Percentiles rank a stretch among this genome's conserved stretches.
phyloP scores from a whole-genome alignment of 2,329 filamentous ascomycete species.

The Colletotrichum destructivum region DNA sequence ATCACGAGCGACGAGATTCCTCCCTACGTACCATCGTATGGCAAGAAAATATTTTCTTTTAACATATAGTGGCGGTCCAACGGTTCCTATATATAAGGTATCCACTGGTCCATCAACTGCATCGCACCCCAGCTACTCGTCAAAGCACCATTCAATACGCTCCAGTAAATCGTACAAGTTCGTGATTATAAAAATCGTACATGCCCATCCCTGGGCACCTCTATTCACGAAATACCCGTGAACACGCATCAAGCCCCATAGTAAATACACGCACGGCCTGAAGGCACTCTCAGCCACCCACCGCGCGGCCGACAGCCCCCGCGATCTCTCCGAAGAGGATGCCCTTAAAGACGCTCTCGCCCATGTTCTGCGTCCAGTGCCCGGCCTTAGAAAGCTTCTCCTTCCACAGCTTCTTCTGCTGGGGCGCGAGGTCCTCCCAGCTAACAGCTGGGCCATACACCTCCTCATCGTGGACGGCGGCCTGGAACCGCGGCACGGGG shows the following conservation, averaged over 20 bases:
- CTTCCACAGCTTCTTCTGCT: slow-evolving; percentile 79
- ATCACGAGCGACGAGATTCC: too few relatives aligned
- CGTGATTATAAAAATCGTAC: slow-evolving; percentile 32
- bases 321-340: slow-evolving; percentile 83
- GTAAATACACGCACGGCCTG: not conserved
- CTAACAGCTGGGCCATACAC: slow-evolving; percentile 68
- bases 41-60: too few relatives aligned
- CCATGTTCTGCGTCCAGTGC: slow-evolving; percentile 85
- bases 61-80: too few relatives aligned
- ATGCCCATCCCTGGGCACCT: not conserved
- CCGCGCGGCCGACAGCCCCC: slow-evolving; percentile 70
- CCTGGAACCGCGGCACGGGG: slow-evolving; percentile 51
- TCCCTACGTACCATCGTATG: too few relatives aligned
- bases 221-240: slow-evolving; percentile 31
- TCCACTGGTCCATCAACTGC: too few relatives aligned
- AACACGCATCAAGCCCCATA: slow-evolving; percentile 7
- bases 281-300: slow-evolving; percentile 45
- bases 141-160: not conserved
- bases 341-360: slow-evolving; percentile 82
- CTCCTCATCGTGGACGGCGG: slow-evolving; percentile 63
- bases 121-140: not conserved
- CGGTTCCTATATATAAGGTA: too few relatives aligned
- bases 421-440: slow-evolving; percentile 79
- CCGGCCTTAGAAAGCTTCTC: slow-evolving; percentile 77
- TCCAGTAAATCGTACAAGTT: slow-evolving; percentile 28